Conservation (phyloP, 78 protist species). For the Speleostelium caveatum region DNA sequence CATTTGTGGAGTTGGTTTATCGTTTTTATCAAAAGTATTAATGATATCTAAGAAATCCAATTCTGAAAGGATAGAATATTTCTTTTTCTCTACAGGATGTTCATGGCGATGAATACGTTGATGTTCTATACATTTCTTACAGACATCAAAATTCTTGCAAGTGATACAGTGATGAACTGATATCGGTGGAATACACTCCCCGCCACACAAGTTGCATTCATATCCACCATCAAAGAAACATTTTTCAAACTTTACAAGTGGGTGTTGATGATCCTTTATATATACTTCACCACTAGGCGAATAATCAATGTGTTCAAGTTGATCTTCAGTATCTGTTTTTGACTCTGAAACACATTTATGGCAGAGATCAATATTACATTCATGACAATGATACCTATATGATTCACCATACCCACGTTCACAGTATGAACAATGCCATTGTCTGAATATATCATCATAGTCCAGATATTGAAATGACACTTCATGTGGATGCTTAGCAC, state of each 20-base stretch:
- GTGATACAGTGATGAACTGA: neutral
- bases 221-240: neutral
- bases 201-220: neutral
- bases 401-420: too few relatives aligned
- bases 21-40: too few relatives aligned
- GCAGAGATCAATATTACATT: too few relatives aligned
- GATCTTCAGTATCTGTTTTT: neutral
- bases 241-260: neutral
- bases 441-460: too few relatives aligned
- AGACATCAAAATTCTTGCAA: neutral
- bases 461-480: too few relatives aligned
- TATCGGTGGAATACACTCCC: neutral
- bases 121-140: neutral
- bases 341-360: too few relatives aligned
- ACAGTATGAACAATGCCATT: too few relatives aligned
- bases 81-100: neutral
- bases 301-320: neutral
- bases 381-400: too few relatives aligned
- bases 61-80: neutral
- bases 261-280: neutral
- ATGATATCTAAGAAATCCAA: neutral
- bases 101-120: too few relatives aligned
- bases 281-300: neutral
- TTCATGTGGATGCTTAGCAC: too few relatives aligned
- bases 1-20: neutral